phyloP scores from a whole-genome alignment of 768 basidiomycete genomes.

The Lentinula aciculospora region DNA sequence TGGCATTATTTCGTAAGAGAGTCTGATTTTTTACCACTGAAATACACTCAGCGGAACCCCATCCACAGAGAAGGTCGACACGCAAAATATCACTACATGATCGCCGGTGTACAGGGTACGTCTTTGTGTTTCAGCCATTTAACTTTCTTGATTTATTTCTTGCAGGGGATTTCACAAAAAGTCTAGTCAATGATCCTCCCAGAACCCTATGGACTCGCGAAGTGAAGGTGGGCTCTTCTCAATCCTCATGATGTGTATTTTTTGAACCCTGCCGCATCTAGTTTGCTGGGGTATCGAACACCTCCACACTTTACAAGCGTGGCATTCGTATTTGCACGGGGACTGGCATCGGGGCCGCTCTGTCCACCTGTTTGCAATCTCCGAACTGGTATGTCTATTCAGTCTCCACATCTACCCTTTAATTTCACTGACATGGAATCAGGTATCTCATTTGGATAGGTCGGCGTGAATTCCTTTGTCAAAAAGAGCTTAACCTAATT shows the following conservation, averaged over 20 bases:
- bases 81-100: constrained; percentile 75
- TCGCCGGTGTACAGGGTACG: constrained; percentile 69
- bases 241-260: background rate
- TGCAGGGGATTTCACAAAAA: constrained; percentile 67
- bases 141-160: background rate
- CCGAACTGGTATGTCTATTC: constrained; percentile 13
- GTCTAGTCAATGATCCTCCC: constrained; percentile 66
- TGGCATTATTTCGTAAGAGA: constrained; percentile 60
- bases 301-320: constrained; percentile 71
- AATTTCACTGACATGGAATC: background rate
- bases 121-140: background rate
- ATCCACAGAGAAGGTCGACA: constrained; percentile 57
- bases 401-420: background rate
- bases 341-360: constrained; percentile 74
- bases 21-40: constrained; percentile 4
- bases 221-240: constrained; percentile 50
- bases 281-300: constrained; percentile 79
- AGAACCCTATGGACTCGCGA: constrained; percentile 73
- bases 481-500: constrained; percentile 8
- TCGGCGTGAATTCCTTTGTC: constrained; percentile 17
- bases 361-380: constrained; percentile 75
- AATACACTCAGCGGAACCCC: background rate
- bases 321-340: constrained; percentile 82
- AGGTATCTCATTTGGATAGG: constrained; percentile 79
- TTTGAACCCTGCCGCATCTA: constrained; percentile 17